Conservation (phyloP, 2,329 filamentous ascomycete genomes). For the Macrophomina phaseolina region DNA sequence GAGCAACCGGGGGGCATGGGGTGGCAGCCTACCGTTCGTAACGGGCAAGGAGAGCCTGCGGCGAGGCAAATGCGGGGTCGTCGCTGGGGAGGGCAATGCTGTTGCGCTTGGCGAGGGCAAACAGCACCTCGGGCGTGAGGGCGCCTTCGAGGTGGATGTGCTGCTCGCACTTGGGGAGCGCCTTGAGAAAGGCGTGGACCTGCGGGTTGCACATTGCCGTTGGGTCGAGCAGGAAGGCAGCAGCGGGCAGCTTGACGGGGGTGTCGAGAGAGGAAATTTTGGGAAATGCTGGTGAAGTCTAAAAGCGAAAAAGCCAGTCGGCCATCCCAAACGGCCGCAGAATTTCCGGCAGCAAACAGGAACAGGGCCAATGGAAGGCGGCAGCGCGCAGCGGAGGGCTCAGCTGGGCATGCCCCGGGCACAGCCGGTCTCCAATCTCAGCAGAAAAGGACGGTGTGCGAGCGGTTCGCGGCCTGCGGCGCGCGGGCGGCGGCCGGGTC, state of each 20-base stretch:
- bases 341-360: constrained; percentile 13
- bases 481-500: constrained; percentile 22
- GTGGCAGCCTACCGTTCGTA: constrained; percentile 56
- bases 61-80: constrained; percentile 68
- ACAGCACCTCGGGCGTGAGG: constrained; percentile 72
- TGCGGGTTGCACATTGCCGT: constrained; percentile 61
- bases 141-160: constrained; percentile 82
- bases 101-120: constrained; percentile 71
- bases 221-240: neutral
- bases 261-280: constrained; percentile 3
- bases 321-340: constrained; percentile 14
- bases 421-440: constrained; percentile 7
- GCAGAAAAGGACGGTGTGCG: neutral
- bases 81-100: constrained; percentile 61
- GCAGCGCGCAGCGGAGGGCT: neutral
- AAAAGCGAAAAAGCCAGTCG: neutral
- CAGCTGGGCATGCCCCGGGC: constrained; percentile 1
- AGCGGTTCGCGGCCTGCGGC: constrained; percentile 9
- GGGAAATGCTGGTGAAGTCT: constrained; percentile 2
- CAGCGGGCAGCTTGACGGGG: neutral
- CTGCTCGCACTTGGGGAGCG: constrained; percentile 80
- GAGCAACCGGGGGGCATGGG: constrained; percentile 6
- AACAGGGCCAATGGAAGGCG: constrained; percentile 4
- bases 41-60: constrained; percentile 63
- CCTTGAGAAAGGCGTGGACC: constrained; percentile 65